These are phyloP conservation scores for Fraxinus albicans DNA, from an alignment of 305 asterid species.

Conservation along the genomic window DNA sequence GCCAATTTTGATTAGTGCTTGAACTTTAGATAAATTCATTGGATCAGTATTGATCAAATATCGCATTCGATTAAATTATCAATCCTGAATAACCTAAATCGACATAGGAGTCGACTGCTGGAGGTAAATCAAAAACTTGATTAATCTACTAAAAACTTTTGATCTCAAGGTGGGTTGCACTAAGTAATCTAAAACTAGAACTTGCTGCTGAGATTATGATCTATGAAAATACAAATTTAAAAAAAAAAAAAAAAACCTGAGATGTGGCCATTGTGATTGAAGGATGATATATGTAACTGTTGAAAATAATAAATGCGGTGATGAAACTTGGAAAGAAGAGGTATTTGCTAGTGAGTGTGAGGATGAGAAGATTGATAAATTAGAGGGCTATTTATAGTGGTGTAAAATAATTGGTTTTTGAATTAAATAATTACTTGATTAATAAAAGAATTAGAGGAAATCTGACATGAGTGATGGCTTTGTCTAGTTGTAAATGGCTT, in stretches of 20 bases:
- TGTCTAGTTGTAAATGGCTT: conserved; percentile 42
- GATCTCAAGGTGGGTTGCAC: not conserved
- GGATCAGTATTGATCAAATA: not conserved
- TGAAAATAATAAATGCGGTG: not conserved
- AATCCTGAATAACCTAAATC: not conserved
- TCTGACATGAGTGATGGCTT: conserved; percentile 11
- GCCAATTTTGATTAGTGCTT: not conserved
- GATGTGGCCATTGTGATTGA: conserved; percentile 35
- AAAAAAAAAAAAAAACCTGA: conserved; percentile 7
- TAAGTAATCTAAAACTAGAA: not conserved
- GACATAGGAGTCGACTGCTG: not conserved
- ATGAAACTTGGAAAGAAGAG: not conserved
- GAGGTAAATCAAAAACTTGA: not conserved
- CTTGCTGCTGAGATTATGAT: not conserved
- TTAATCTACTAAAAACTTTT: not conserved
- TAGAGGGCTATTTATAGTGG: conserved; percentile 31
- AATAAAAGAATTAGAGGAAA: not conserved
- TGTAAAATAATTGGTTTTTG: not conserved
- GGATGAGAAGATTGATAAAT: conserved; percentile 24
- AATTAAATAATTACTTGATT: not conserved
- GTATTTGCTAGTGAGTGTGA: not conserved
- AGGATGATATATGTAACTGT: not conserved
- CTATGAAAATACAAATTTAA: not conserved
- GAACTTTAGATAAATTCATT: not conserved
- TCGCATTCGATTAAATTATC: not conserved